A percentile compares a stretch with the other conserved stretches of the same genome.
Conservation (phyloP, 202 grass and related monocot genomes). For the Dendrocalamus latiflorus region DNA sequence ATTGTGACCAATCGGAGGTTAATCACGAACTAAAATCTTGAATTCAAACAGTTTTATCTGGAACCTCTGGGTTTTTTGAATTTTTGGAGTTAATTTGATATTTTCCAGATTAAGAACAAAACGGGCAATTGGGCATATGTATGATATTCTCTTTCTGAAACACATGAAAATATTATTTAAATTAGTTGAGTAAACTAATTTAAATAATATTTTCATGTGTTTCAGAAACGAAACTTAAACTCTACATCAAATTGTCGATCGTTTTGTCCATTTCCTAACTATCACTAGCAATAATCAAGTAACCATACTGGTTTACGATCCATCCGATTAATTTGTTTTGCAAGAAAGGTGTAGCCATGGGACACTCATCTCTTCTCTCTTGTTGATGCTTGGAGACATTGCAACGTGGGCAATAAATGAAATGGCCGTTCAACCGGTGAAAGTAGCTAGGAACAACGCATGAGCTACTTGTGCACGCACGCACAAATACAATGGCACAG, state of each 20-base stretch:
- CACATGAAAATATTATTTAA: too few relatives aligned
- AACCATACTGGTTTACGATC: neutral
- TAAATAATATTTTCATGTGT: too few relatives aligned
- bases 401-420: constrained; percentile 42
- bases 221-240: neutral
- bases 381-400: neutral
- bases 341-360: neutral
- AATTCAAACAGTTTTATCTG: too few relatives aligned
- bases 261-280: neutral
- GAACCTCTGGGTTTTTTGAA: too few relatives aligned
- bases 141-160: too few relatives aligned
- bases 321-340: neutral
- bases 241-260: neutral
- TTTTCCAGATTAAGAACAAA: too few relatives aligned
- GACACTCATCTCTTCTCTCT: neutral
- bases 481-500: neutral
- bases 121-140: too few relatives aligned
- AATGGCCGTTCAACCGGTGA: constrained; percentile 2
- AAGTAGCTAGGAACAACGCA: constrained; percentile 7
- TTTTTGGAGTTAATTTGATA: too few relatives aligned
- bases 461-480: neutral
- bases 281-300: neutral
- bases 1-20: too few relatives aligned
- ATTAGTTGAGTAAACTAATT: too few relatives aligned
- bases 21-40: too few relatives aligned